Conservation (phyloP, 108 stramenopile species). For the Poteriospumella lacustris region DNA sequence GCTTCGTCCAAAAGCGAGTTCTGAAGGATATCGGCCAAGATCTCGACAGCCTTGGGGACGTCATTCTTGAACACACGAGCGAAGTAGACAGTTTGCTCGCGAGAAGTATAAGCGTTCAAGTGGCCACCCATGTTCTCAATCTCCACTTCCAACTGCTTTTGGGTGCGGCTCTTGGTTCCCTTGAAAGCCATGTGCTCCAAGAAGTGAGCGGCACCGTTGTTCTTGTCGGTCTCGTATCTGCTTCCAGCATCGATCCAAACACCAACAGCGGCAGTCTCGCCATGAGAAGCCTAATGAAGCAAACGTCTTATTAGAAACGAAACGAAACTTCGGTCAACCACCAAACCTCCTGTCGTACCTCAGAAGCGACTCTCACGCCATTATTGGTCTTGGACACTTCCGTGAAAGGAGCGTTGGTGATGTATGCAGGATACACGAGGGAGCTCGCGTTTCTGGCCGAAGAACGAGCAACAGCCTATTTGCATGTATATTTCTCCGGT, state of each 20-base stretch:
- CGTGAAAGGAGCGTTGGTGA: conserved; percentile 45
- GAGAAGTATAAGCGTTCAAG: conserved; percentile 92
- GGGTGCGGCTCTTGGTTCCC: conserved; percentile 73
- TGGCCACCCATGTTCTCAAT: conserved; percentile 99
- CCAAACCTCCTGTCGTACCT: conserved; percentile 26
- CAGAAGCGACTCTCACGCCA: conserved; percentile 46
- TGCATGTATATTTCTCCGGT: too few species aligned
- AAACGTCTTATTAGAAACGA: neutral
- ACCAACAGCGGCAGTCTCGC: conserved; percentile 60
- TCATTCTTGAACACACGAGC: conserved; percentile 96
- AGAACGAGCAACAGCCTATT: too few species aligned
- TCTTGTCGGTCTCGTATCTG: conserved; percentile 88
- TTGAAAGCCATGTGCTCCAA: conserved; percentile 99
- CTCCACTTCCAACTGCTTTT: conserved; percentile 87
- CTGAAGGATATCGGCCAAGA: conserved; percentile 88
- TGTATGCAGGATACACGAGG: conserved; percentile 31
- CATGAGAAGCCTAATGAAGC: conserved; percentile 30
- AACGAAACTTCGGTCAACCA: neutral
- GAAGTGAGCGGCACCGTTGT: conserved; percentile 99
- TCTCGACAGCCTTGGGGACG: conserved; percentile 84
- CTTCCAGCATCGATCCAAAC: conserved; percentile 62
- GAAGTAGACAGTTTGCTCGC: conserved; percentile 99
- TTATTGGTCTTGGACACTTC: conserved; percentile 44
- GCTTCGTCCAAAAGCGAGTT: conserved; percentile 73
- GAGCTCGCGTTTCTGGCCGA: too few species aligned